These are phyloP conservation scores for Diaporthe ampelina DNA, from an alignment of 2,329 filamentous ascomycete genomes.

Conservation along the genomic window DNA sequence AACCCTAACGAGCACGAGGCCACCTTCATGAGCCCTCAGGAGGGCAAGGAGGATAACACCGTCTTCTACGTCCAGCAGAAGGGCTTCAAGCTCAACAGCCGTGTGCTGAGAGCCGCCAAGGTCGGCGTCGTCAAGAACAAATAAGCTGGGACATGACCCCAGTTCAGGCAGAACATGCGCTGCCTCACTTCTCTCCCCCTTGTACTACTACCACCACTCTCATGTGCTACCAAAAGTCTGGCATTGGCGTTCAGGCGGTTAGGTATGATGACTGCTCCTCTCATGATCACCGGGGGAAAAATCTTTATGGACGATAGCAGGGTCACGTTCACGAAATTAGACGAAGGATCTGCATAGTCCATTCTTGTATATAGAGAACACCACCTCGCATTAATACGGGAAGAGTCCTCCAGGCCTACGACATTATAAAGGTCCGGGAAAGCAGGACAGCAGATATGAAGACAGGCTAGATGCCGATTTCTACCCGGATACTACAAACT, in stretches of 20 bases:
- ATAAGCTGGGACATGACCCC: constrained; percentile 46
- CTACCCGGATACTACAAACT: not conserved
- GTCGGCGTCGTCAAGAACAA: constrained; percentile 94
- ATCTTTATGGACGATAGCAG: constrained; percentile 36
- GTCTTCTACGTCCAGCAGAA: constrained; percentile 96
- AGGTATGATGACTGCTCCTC: constrained; percentile 41
- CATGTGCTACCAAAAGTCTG: constrained; percentile 32
- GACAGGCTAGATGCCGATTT: not conserved
- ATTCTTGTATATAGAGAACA: constrained; percentile 39
- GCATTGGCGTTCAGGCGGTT: constrained; percentile 42
- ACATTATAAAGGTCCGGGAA: not conserved
- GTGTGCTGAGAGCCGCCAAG: constrained; percentile 91
- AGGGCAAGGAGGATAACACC: constrained; percentile 88
- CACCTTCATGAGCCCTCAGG: constrained; percentile 91
- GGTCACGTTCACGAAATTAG: constrained; percentile 35
- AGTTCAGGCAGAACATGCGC: not conserved
- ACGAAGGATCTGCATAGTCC: constrained; percentile 34
- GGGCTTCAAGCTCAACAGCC: constrained; percentile 93
- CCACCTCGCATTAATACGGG: constrained; percentile 31
- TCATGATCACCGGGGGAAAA: constrained; percentile 35
- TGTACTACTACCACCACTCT: constrained; percentile 39
- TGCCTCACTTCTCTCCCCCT: not conserved
- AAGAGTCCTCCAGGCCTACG: not conserved
- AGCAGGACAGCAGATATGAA: constrained; percentile 4
- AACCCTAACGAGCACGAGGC: constrained; percentile 98